Evolutionary conservation across 78 protist genomes (phyloP).

Genomic region (Anaeramoeba ignava): DNA sequence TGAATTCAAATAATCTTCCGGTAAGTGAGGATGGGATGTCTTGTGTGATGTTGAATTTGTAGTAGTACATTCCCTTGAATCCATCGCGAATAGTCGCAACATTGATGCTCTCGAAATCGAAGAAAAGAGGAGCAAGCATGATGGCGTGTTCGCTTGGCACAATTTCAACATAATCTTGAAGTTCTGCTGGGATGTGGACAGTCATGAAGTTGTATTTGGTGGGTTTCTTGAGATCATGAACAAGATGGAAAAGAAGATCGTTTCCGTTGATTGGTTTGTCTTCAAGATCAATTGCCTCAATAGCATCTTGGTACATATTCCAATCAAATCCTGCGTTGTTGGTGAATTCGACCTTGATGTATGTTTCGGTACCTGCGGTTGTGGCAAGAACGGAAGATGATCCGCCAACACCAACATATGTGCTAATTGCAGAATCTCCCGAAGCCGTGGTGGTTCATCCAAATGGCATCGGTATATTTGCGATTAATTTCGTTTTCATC

Average conservation of each 20-base stretch:
- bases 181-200: not conserved
- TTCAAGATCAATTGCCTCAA: not conserved
- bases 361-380: not conserved
- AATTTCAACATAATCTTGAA: constrained; percentile 2
- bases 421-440: not conserved
- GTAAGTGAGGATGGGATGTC: not conserved
- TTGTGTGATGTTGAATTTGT: not conserved
- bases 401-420: not conserved
- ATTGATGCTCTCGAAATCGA: not conserved
- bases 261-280: not conserved
- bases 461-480: not conserved
- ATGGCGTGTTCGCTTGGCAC: not conserved
- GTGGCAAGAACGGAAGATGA: not conserved
- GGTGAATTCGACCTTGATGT: not conserved
- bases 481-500: not conserved
- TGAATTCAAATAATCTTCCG: not conserved
- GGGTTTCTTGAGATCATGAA: not conserved
- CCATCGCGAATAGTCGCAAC: constrained; percentile 12
- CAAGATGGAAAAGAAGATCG: not conserved
- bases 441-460: not conserved
- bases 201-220: constrained; percentile 7
- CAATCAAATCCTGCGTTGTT: constrained; percentile 2
- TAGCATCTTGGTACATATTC: not conserved
- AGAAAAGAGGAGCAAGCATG: not conserved
- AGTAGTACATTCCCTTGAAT: constrained; percentile 7